Evolutionary conservation across 2,329 filamentous ascomycete species (phyloP).

Genomic region (Pestalotiopsis sp.): DNA sequence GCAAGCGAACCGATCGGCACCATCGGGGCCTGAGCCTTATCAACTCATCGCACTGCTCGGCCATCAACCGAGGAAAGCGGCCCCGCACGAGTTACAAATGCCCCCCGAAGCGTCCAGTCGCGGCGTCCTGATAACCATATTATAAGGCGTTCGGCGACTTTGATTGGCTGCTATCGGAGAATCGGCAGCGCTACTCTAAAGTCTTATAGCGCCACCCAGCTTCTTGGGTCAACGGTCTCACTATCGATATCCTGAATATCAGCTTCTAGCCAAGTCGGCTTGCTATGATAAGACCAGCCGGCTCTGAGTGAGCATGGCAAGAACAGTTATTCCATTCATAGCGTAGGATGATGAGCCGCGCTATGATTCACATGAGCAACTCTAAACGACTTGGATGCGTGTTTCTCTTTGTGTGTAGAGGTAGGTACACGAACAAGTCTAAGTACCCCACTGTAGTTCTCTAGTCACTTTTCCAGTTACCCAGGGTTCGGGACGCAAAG

Average conservation of each 20-base stretch:
- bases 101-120: not conserved
- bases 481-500: not conserved
- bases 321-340: no score
- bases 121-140: not conserved
- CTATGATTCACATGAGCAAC: not conserved
- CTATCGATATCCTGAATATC: not conserved
- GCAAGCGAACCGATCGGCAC: not conserved
- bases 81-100: not conserved
- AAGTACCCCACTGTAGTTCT: not conserved
- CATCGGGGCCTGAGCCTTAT: not conserved
- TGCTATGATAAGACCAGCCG: not conserved
- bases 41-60: not conserved
- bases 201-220: not conserved
- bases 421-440: not conserved
- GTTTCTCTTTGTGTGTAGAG: not conserved
- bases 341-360: no score
- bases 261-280: not conserved
- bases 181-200: not conserved
- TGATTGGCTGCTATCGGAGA: not conserved
- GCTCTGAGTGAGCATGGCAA: not conserved
- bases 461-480: not conserved
- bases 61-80: not conserved
- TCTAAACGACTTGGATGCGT: not conserved
- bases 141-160: not conserved
- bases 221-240: not conserved